Percentiles rank a stretch among this genome's conserved stretches.
phyloP scores from a whole-genome alignment of 2,329 filamentous ascomycete species.

The Phialophora tarda region DNA sequence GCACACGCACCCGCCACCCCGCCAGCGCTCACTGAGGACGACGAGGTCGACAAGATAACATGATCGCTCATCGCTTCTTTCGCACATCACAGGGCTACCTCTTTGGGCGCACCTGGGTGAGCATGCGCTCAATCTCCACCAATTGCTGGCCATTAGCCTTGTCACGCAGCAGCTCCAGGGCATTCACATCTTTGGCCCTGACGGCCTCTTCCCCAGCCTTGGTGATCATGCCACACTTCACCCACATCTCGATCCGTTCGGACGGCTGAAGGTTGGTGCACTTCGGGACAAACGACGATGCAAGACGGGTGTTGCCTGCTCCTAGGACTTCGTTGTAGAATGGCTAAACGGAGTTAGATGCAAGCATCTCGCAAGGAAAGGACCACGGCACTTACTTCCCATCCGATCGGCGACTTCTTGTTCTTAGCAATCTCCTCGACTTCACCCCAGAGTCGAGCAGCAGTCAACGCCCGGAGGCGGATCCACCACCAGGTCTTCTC shows the following conservation, averaged over 20 bases:
- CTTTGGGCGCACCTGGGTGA: constrained; percentile 59
- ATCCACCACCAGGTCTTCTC: constrained; percentile 91
- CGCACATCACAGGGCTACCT: constrained; percentile 42
- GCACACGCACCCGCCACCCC: constrained; percentile 13
- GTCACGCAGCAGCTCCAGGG: constrained; percentile 74
- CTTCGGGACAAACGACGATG: constrained; percentile 83
- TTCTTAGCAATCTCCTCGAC: constrained; percentile 79
- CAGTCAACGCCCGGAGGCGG: constrained; percentile 83
- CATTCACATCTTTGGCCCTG: constrained; percentile 75
- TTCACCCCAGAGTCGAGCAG: constrained; percentile 88
- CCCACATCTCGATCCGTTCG: constrained; percentile 87
- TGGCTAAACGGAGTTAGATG: constrained; percentile 59
- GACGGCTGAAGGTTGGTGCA: constrained; percentile 72
- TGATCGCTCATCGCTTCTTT: constrained; percentile 41
- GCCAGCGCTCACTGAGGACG: constrained; percentile 28
- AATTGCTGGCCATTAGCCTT: constrained; percentile 73
- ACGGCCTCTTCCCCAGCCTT: constrained; percentile 92
- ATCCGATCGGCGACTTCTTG: constrained; percentile 89
- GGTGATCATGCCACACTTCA: constrained; percentile 88
- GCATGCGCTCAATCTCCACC: constrained; percentile 82
- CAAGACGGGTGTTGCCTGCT: constrained; percentile 87
- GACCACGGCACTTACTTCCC: constrained; percentile 71
- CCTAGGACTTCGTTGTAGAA: constrained; percentile 89
- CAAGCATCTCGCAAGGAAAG: constrained; percentile 9
- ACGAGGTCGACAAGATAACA: constrained; percentile 52